Evolutionary conservation across 2,329 filamentous ascomycete genomes (phyloP), one percentile per base, ranked within the genome.

Genomic region (Penicillium occitanis): DNA sequence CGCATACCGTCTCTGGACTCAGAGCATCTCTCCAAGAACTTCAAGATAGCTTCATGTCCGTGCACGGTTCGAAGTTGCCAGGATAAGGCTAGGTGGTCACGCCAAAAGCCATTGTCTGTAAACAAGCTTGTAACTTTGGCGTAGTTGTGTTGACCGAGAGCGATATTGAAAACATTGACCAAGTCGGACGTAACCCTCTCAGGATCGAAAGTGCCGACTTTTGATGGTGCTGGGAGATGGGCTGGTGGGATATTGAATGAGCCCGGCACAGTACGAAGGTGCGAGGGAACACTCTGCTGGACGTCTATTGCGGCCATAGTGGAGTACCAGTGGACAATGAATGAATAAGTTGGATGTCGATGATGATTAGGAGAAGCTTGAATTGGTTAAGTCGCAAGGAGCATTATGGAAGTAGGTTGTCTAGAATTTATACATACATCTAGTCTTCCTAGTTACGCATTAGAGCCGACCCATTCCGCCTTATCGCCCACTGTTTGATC

Each of bases 11-110:
- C 74, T 0, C 69, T 70, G 3, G 28, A 73, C 50, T 66, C 66
- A 25, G 53, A 50, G 44, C n/a, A 48, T 48, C n/a, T 19, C 44
- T 48, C 44, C 42, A 44, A 44, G 42, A 44, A 22, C 19, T 48
- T 48, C 19, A 22, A 48, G 57, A 85, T 82, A 35, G 76, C 77
- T 59, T 80, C 69, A 57, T 74, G 71, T 14, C 82, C 81, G 68
- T 84, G 81, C 22, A 85, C 70, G 0, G 86, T 88, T 37, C 80
- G 83, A 30, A 87, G 79, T 35, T 85, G 81, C 82, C 85, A 87
- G 0, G 84, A 82, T 11, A 88, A 70, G 8, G 78, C 82, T 1
- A 88, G 79, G 62, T 88, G 83, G 70, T 89, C 87, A 53, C 86
- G 79, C 85, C 85, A 88, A 71, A 83, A 87, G 33, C 82, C 79